phyloP scores from a whole-genome alignment of 1,284 basidiomycete species.

The Bondarzewia mesenterica region DNA sequence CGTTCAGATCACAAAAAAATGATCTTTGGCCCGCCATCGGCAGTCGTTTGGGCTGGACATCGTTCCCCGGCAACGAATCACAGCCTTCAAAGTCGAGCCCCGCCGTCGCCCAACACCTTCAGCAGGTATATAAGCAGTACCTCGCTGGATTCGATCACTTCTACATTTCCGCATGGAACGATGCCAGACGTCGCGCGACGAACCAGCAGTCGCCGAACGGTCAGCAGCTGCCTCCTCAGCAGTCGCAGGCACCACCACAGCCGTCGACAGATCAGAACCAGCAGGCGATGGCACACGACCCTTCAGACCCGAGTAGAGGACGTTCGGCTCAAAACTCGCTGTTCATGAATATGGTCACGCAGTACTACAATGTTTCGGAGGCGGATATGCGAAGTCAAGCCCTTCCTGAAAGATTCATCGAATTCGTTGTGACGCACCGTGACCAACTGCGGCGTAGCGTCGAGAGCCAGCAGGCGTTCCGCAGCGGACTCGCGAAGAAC shows the following conservation, averaged over 20 bases:
- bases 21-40: slow-evolving; percentile 61
- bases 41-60: slow-evolving; percentile 52
- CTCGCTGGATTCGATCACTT: slow-evolving; percentile 48
- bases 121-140: slow-evolving; percentile 51
- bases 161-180: slow-evolving; percentile 32
- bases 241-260: background rate
- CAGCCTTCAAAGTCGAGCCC: slow-evolving; percentile 55
- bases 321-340: slow-evolving; percentile 2
- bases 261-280: background rate
- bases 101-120: slow-evolving; percentile 48
- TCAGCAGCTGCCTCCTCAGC: slow-evolving; percentile 8
- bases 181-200: slow-evolving; percentile 2
- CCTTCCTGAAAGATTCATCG: slow-evolving; percentile 43
- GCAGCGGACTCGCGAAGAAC: slow-evolving; percentile 15
- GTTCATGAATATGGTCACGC: slow-evolving; percentile 33
- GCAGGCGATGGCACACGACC: background rate
- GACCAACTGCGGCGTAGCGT: slow-evolving; percentile 31
- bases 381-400: slow-evolving; percentile 45
- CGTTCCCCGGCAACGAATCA: slow-evolving; percentile 46
- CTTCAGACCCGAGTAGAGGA: too few relatives aligned
- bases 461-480: slow-evolving; percentile 35
- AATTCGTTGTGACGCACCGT: slow-evolving; percentile 50
- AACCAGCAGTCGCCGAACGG: slow-evolving; percentile 9
- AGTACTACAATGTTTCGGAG: slow-evolving; percentile 33
- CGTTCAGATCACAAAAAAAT: slow-evolving; percentile 40